phyloP scores from a whole-genome alignment of 495 filamentous ascomycete genomes.

The Xylaria flabelliformis region DNA sequence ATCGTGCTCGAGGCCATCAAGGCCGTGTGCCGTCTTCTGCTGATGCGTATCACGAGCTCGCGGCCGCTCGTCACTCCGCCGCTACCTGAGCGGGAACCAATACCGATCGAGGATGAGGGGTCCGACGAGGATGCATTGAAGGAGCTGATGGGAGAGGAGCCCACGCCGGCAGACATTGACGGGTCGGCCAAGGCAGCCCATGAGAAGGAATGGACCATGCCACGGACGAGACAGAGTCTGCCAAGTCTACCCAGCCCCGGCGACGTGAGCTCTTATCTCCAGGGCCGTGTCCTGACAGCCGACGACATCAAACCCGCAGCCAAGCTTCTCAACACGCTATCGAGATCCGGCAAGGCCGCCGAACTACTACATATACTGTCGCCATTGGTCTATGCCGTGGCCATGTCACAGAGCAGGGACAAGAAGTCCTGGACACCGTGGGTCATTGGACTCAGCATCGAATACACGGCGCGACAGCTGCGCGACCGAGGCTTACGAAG shows the following conservation, averaged over 20 bases:
- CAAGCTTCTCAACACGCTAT: constrained; percentile 77
- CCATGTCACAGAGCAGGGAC: constrained; percentile 70
- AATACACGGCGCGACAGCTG: constrained; percentile 84
- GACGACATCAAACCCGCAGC: constrained; percentile 94
- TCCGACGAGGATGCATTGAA: constrained; percentile 52
- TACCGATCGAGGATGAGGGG: constrained; percentile 58
- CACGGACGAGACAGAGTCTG: constrained; percentile 83
- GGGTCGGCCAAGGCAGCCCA: constrained; percentile 34
- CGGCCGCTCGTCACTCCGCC: constrained; percentile 84
- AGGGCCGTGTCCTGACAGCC: constrained; percentile 89
- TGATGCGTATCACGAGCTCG: constrained; percentile 83
- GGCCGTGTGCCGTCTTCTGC: constrained; percentile 80
- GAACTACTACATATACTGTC: constrained; percentile 91
- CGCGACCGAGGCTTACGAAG: constrained; percentile 75
- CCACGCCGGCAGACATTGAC: constrained; percentile 24
- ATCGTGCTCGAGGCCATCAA: constrained; percentile 86
- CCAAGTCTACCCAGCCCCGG: constrained; percentile 78
- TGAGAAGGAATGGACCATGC: constrained; percentile 86
- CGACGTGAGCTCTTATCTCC: constrained; percentile 84
- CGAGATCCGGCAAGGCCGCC: constrained; percentile 73
- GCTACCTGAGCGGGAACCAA: constrained; percentile 82
- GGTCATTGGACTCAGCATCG: constrained; percentile 85
- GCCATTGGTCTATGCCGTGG: constrained; percentile 86
- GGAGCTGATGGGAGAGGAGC: constrained; percentile 42
- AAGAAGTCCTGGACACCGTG: constrained; percentile 86